Evolutionary conservation across 768 basidiomycete genomes (phyloP), one percentile per base, ranked within the genome.

Genomic region (Rhizopogon salebrosus): DNA sequence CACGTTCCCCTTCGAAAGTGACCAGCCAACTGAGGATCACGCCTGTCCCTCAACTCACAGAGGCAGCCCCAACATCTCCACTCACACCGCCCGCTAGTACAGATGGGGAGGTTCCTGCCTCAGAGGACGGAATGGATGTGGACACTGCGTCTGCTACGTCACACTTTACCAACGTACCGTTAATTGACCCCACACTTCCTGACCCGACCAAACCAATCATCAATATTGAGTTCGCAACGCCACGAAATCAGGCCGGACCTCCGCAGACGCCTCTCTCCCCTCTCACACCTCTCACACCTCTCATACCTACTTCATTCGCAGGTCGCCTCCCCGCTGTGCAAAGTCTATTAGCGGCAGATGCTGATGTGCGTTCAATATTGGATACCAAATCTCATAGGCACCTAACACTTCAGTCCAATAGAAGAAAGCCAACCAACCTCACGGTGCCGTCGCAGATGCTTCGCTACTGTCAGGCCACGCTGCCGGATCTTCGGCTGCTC

Each of bases 211-310:
- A 70, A 39, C 61, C 61, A 27, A 64, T 60, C 6, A 69, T 70
- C 6, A 68, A 69, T 23, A 26, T 51, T 26, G 49, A 46, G 39
- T 37, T 57, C 8, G 48, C 27, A 3, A 52, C 45, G 13, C 51
- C 48, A 26, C 35, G 41, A 22, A 27, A 49, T 11, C 41, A 45
- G 36, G 51, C 56, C 4, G 20, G 26, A 18, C 49, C 43, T 27
- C 16, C 49, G 2, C 16, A 53, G 14, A 59, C 64, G 4, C 65
- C 72, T 9, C 62, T 71, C 53, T 77, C 76, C 1, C 75, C 75
- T 16, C 67, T 84, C 34, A 81, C 82, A 6, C 81, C 82, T 6
- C 59, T 80, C 31, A 75, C 79, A 6, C 81, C 82, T 6, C 59
- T 80, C 31, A 75, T 79, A 6, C 71, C 75, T 54, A 79, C 81